Percentiles rank a stretch among this genome's conserved stretches.
phyloP scores from a whole-genome alignment of 768 basidiomycete genomes.

The Russula virescens region DNA sequence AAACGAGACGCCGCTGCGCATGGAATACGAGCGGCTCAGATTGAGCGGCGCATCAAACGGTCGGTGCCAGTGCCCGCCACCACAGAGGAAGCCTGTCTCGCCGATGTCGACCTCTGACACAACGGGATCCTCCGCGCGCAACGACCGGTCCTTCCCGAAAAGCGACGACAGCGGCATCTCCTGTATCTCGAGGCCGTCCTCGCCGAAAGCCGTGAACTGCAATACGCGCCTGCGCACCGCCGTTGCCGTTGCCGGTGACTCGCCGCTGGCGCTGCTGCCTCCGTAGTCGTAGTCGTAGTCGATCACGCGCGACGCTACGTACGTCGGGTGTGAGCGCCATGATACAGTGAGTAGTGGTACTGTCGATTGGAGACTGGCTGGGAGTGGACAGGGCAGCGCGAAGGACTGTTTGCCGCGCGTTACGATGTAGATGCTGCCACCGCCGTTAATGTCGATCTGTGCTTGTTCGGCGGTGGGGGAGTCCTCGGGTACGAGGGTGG shows the following conservation, averaged over 20 bases:
- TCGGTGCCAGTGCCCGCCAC: conserved; percentile 46
- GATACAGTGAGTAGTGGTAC: conserved; percentile 49
- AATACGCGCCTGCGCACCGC: conserved; percentile 39
- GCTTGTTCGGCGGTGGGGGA: neutral
- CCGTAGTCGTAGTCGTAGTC: neutral
- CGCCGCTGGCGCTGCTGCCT: neutral
- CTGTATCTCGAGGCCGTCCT: conserved; percentile 68
- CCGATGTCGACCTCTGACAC: conserved; percentile 58
- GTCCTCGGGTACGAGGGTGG: conserved; percentile 26
- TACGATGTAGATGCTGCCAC: conserved; percentile 48
- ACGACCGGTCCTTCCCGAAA: conserved; percentile 31
- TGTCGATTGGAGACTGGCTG: conserved; percentile 40
- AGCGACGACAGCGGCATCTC: conserved; percentile 49
- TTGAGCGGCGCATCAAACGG: conserved; percentile 28
- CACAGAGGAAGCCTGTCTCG: conserved; percentile 50
- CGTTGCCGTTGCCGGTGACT: neutral
- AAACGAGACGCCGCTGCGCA: conserved; percentile 40
- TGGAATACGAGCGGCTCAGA: conserved; percentile 42
- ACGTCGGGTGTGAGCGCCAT: conserved; percentile 56
- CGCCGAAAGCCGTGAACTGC: conserved; percentile 65
- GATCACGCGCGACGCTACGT: conserved; percentile 49
- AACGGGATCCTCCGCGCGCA: conserved; percentile 41
- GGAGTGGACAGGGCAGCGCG: conserved; percentile 61
- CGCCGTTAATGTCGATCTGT: conserved; percentile 24
- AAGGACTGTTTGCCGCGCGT: conserved; percentile 68